Evolutionary conservation across 169 alveolate genomes (phyloP), one percentile per base, ranked within the genome.

Genomic region (Neospora caninum): DNA sequence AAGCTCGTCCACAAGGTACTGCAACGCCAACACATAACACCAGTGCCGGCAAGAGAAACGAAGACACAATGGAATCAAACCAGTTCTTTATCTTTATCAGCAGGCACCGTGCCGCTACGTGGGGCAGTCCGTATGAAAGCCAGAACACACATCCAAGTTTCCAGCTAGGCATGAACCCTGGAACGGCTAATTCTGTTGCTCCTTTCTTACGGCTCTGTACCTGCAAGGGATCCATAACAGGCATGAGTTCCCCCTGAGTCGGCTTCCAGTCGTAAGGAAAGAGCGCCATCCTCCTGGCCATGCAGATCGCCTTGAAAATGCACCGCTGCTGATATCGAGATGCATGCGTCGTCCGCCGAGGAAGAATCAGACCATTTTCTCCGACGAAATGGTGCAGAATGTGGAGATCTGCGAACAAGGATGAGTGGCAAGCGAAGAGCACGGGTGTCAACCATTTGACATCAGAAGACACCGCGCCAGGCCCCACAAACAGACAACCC

Each of bases 261-360:
- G 98, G 98, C 67, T 96, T 97, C 96, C 98, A 96, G 93, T 97
- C 98, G 83, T 96, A 97, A 9, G 98, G 98, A 83, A 97, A 96
- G 22, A 97, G 91, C 73, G 98, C 98, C 98, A 97, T 96, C 80
- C 96, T 94, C 27, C 98, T 94, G 31, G 98, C 98, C 91, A 93
- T 94, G 41, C 97, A 94, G 70, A 97, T 97, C 13, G 98, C 97
- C 94, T 95, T 96, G 94, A 97, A 97, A 58, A 97, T 97, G 82
- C 96, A 97, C 82, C 96, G 93, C 93, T 97, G 98, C 70, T 97
- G 98, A 54, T 95, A 93, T 54, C 98, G 93, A 13, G 98, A 96
- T 6, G 98, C 97, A n/a, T 67, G 93, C 38, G 97, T 97, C 29
- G 97, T 73, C 88, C 97, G 96, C 64, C 98, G 88, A 20, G 98